These are phyloP conservation scores for Aspergillus sp. DNA, from an alignment of 2,329 filamentous ascomycete species.

Conservation along the genomic window DNA sequence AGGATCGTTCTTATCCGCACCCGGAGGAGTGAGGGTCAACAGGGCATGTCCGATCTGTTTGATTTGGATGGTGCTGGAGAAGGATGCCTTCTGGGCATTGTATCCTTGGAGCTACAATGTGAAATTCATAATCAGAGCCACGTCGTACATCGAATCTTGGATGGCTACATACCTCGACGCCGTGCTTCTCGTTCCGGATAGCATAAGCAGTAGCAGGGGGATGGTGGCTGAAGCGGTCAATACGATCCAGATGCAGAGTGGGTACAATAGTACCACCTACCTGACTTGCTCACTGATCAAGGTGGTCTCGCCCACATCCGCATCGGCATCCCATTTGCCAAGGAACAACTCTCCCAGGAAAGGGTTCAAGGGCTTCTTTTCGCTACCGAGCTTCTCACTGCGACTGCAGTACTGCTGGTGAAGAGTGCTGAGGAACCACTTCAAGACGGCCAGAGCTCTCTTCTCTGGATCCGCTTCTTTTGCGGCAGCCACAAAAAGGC, in stretches of 20 bases:
- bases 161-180: constrained; percentile 57
- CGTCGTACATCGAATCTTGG: not conserved
- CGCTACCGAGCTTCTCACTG: constrained; percentile 81
- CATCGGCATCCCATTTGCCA: constrained; percentile 81
- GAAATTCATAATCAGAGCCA: not conserved
- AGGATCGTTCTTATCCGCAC: constrained; percentile 50
- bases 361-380: constrained; percentile 97
- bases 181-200: constrained; percentile 82
- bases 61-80: constrained; percentile 89
- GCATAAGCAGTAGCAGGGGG: constrained; percentile 93
- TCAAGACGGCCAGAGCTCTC: constrained; percentile 82
- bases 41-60: constrained; percentile 92
- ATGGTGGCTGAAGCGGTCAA: constrained; percentile 65
- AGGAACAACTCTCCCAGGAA: constrained; percentile 95
- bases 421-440: constrained; percentile 92
- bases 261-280: constrained; percentile 30
- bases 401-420: constrained; percentile 78
- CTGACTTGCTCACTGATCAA: constrained; percentile 93
- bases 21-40: constrained; percentile 64
- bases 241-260: not conserved
- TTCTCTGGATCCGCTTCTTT: constrained; percentile 77
- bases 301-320: constrained; percentile 69
- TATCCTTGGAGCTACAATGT: constrained; percentile 66
- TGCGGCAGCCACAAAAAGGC: constrained; percentile 78
- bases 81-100: constrained; percentile 94